Evolutionary conservation across 1,139 yeast genomes (phyloP).

Genomic region (Diutina sp.): DNA sequence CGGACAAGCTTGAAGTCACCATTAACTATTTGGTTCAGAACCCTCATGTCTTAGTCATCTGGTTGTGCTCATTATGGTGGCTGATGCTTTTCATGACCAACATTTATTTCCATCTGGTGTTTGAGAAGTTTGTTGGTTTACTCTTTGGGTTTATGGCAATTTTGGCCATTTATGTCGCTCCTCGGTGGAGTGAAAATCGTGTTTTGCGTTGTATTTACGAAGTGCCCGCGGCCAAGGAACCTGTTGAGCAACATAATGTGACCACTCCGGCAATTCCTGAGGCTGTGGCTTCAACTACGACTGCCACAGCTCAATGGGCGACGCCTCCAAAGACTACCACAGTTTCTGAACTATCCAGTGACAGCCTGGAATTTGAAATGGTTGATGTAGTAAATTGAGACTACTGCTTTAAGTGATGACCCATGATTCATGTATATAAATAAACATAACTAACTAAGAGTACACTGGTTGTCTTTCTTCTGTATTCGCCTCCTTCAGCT

Average conservation of each 20-base stretch:
- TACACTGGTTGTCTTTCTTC: neutral
- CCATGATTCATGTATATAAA: neutral
- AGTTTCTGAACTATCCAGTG: neutral
- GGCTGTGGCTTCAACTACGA: neutral
- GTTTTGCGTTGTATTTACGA: neutral
- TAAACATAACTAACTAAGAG: neutral
- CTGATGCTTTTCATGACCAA: constrained; percentile 84
- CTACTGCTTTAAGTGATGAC: neutral
- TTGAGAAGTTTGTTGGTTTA: constrained; percentile 61
- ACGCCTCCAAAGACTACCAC: neutral
- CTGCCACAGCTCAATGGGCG: neutral
- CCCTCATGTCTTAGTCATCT: constrained; percentile 32
- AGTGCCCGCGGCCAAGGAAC: neutral
- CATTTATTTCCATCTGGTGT: constrained; percentile 69
- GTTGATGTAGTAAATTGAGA: neutral
- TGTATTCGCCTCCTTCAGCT: neutral
- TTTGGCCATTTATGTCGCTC: constrained; percentile 21
- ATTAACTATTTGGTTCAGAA: constrained; percentile 11
- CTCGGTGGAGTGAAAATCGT: constrained; percentile 10
- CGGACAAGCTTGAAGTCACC: constrained; percentile 2
- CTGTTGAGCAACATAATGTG: neutral
- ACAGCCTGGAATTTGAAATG: neutral
- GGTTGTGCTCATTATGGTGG: constrained; percentile 54
- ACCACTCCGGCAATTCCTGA: neutral
- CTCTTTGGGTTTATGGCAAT: constrained; percentile 44